phyloP scores from a whole-genome alignment of 2,329 filamentous ascomycete genomes.

The Cylindrodendrum hubeiense region DNA sequence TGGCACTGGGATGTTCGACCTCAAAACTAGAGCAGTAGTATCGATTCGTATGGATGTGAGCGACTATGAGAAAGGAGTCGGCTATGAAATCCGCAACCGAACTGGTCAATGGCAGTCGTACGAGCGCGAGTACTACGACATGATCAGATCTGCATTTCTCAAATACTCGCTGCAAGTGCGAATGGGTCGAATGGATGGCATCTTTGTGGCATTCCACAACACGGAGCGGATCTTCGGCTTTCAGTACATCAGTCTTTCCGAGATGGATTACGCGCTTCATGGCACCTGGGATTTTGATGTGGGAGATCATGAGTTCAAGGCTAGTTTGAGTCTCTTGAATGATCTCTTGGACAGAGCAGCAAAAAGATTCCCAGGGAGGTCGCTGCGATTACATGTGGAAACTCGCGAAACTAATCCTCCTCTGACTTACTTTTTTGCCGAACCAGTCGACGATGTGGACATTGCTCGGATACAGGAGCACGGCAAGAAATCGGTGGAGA shows the following conservation, averaged over 20 bases:
- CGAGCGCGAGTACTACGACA: constrained; percentile 96
- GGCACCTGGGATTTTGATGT: constrained; percentile 74
- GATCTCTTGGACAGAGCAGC: constrained; percentile 82
- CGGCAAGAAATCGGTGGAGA: constrained; percentile 73
- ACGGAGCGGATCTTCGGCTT: constrained; percentile 96
- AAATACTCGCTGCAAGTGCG: constrained; percentile 98
- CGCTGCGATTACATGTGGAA: constrained; percentile 86
- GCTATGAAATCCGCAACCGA: constrained; percentile 85
- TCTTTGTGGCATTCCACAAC: constrained; percentile 97
- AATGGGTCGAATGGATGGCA: constrained; percentile 98
- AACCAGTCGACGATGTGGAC: constrained; percentile 81
- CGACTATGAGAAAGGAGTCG: constrained; percentile 79
- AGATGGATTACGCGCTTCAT: constrained; percentile 94
- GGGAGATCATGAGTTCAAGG: constrained; percentile 87
- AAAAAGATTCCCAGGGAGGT: constrained; percentile 78
- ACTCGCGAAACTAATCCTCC: constrained; percentile 71
- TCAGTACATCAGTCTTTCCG: constrained; percentile 87
- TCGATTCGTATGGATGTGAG: constrained; percentile 88
- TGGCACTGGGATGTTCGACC: constrained; percentile 92
- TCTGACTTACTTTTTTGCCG: constrained; percentile 90
- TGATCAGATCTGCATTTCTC: constrained; percentile 93
- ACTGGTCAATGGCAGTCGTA: constrained; percentile 90
- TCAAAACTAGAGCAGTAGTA: constrained; percentile 94
- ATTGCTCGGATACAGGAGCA: constrained; percentile 80
- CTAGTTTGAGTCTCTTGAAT: constrained; percentile 84